A percentile compares a stretch with the other conserved stretches of the same genome.
Conservation (phyloP, 73 alveolate genomes). For the Paramecium bursaria region DNA sequence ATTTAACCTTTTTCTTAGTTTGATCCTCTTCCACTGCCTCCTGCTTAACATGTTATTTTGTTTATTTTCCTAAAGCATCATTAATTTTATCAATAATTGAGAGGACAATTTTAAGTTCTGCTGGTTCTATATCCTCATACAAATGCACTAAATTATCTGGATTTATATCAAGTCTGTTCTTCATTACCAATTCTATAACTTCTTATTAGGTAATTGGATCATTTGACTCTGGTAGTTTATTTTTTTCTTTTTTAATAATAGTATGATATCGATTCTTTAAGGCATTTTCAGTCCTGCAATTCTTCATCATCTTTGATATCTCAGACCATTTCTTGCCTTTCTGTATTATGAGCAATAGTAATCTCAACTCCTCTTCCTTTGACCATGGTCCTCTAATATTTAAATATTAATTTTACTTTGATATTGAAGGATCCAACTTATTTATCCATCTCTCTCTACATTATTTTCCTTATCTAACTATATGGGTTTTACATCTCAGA, state of each 20-base stretch:
- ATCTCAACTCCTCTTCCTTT: constrained; percentile 63
- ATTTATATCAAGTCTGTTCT: background rate
- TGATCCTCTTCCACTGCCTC: background rate
- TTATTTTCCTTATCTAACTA: constrained; percentile 65
- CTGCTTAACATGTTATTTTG: constrained; percentile 20
- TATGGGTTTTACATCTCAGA: constrained; percentile 50
- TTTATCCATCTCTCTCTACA: constrained; percentile 73
- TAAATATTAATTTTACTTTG: background rate
- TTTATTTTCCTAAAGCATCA: constrained; percentile 16
- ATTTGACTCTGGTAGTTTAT: constrained; percentile 43
- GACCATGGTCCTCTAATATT: constrained; percentile 68
- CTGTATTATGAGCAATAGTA: constrained; percentile 37
- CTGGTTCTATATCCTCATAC: constrained; percentile 57
- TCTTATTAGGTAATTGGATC: constrained; percentile 54
- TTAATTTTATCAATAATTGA: constrained; percentile 26
- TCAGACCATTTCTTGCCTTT: constrained; percentile 72
- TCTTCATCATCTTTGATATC: constrained; percentile 63
- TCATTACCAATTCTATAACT: constrained; percentile 16
- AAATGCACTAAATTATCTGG: constrained; percentile 61
- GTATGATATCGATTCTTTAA: constrained; percentile 64
- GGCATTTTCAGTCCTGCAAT: constrained; percentile 60
- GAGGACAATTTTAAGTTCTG: constrained; percentile 31
- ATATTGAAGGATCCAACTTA: constrained; percentile 57
- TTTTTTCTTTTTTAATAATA: constrained; percentile 67
- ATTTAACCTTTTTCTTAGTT: constrained; percentile 29